Percentiles rank a stretch among this genome's conserved stretches.
Evolutionary conservation across 306 rosid genomes (phyloP).

Genomic region (Citrullus mucosospermus): DNA sequence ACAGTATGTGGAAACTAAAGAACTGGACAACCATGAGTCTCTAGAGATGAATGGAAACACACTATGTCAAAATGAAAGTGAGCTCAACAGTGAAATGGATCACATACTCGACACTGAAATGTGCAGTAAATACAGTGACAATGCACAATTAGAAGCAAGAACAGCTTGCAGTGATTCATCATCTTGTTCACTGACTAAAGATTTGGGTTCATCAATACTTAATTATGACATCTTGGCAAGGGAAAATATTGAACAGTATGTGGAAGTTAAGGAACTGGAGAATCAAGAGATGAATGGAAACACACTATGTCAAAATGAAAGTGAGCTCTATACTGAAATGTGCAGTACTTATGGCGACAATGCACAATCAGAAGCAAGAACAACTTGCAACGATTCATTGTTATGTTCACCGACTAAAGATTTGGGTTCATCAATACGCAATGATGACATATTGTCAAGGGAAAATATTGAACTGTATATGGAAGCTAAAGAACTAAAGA

Average conservation of each 20-base stretch:
- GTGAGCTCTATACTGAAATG: constrained; percentile 5
- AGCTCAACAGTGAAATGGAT: constrained; percentile 13
- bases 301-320: constrained; percentile 9
- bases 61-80: constrained; percentile 9
- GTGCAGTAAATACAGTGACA: constrained; percentile 14
- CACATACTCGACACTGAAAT: constrained; percentile 8
- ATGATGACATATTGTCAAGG: constrained; percentile 11
- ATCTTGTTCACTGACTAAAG: constrained; percentile 17
- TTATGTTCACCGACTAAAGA: constrained; percentile 18
- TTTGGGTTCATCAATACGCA: constrained; percentile 12
- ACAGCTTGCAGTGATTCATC: constrained; percentile 12
- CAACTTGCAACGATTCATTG: constrained; percentile 12
- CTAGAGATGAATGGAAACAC: constrained; percentile 20
- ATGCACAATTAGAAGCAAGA: constrained; percentile 12
- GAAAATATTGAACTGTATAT: constrained; percentile 8
- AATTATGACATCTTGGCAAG: constrained; percentile 14
- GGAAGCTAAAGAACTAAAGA: constrained; percentile 17
- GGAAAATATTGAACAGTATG: constrained; percentile 8
- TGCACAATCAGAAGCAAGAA: constrained; percentile 12
- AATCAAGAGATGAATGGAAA: constrained; percentile 21
- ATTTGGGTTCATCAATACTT: constrained; percentile 8
- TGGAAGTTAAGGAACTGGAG: constrained; percentile 16
- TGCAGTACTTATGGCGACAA: constrained; percentile 14
- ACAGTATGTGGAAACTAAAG: constrained; percentile 10
- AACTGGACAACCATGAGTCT: constrained; percentile 9